Base-by-base conservation (phyloP, 768 basidiomycete species). In the Tylopilus sp. region DNA sequence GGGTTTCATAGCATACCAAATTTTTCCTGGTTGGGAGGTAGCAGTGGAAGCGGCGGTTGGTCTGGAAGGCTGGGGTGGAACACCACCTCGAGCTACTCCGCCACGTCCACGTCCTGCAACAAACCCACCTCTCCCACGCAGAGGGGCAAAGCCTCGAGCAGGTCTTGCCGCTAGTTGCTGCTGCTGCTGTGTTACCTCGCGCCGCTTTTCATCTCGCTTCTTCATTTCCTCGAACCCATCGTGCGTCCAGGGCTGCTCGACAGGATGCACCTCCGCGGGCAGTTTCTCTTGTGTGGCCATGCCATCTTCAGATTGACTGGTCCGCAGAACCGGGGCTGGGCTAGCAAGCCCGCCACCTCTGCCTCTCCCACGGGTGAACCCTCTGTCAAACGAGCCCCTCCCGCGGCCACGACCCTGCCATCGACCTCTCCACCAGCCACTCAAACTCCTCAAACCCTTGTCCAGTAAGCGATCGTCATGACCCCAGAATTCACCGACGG, bases 401-500 rank as follows among this genome's bases (percentile, higher is more conserved):
- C 82, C 83, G 39, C 87, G 77, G 11, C 82, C 80, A 18, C 87
- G 79, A 39, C 82, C 81, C 64, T 86, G 79, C 84, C 88, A 84
- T 54, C 80, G 78, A 38, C 85, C 88, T 51, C 88, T 76, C 91
- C 91, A 93, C 91, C 90, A 93, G 1, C 82, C 83, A 70, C 88
- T 91, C 40, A 94, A 70, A 63, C 85, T 86, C 38, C 91, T 81
- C 38, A 91, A 69, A 54, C 89, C 83, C 67, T 89, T 89, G 69
- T 90, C 86, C 65, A 91, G 73, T 48, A 93, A 72, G 42, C 94
- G 85, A 66, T 95, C 93, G 67, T 97, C 94, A 64, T 97, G 94
- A 5, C 89, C 85, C 92, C 91, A 97, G 64, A 97, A 97, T 55
- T 86, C 86, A 48, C 94, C 94, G 21, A 95, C 88, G 22, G 84